phyloP scores from a whole-genome alignment of 441 rosid species.

The Adansonia grandidieri region DNA sequence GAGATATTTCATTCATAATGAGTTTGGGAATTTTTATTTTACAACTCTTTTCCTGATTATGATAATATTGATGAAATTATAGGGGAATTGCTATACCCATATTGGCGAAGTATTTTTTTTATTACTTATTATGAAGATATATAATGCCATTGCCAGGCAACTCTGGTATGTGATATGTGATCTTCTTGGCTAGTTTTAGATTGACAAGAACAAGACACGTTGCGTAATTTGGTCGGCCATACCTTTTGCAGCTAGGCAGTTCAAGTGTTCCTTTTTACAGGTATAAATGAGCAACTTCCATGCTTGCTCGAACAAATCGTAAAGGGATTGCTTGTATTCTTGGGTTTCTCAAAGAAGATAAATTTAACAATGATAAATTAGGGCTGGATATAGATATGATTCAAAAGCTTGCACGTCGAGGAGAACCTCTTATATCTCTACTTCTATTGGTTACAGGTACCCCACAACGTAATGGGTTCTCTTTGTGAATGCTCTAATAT shows the following conservation, averaged over 20 bases:
- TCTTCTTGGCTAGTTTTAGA: not conserved
- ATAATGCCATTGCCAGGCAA: not conserved
- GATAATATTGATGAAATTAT: not conserved
- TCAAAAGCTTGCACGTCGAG: constrained; percentile 2
- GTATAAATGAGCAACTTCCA: constrained; percentile 9
- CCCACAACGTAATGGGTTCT: no score
- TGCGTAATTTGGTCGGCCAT: constrained; percentile 11
- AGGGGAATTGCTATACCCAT: not conserved
- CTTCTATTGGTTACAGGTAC: not conserved
- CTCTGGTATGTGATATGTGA: not conserved
- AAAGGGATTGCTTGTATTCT: not conserved
- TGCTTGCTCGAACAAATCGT: constrained; percentile 1
- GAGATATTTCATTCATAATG: not conserved
- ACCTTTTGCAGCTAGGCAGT: constrained; percentile 7
- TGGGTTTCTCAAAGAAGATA: not conserved
- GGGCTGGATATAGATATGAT: not conserved
- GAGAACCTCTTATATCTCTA: not conserved
- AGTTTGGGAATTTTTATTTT: not conserved
- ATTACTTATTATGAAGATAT: not conserved
- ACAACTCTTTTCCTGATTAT: not conserved
- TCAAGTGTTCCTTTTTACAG: not conserved
- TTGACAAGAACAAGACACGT: constrained; percentile 1
- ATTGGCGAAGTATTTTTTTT: not conserved
- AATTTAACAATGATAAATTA: not conserved
- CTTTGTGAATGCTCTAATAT: not conserved